Evolutionary conservation across 2,329 filamentous ascomycete species (phyloP), one percentile per base, ranked within the genome.

Genomic region (Phaeosphaeria sp.): DNA sequence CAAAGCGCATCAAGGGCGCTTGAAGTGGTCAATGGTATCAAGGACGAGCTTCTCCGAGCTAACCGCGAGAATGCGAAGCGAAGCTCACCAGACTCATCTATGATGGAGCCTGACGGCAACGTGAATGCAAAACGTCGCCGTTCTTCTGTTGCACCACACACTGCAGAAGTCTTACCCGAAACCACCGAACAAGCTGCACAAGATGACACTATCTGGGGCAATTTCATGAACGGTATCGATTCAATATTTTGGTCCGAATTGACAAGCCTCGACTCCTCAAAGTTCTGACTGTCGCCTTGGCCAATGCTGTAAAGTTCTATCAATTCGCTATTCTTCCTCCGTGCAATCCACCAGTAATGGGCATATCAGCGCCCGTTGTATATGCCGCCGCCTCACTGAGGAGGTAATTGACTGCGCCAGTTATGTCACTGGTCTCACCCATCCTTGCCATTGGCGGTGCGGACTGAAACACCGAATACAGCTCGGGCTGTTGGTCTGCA

Each of bases 361-460:
- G 13, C 3, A 57, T 46, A 54, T 57, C 55, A n/a, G 44, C 46
- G 9, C 50, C 55, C 10, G 55, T 57, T 18, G 46, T 57, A 23
- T 50, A 57, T 7, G 20, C 25, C 11, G 42, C 33, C 4, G 55
- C 55, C 27, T 52, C 50, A 27, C 55, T 57, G n/a, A 57, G 30
- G 13, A 57, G 46, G 22, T 50, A 57, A 18, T 50, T 20, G 18
- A 27, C 44, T 6, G 50, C 46, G 3, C 55, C 55, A 13, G 36
- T 49, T 27, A 57, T 22, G 27, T 57, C 55, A 5, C 33, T 39
- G 23, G 41, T 43, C 11, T 49, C n/a, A 3, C 55, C 55, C 17
- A 46, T 43, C 20, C 55, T 42, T 46, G 39, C 46, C 30, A 57
- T 18, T 18, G 55, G 55, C 23, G 55, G 55, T 30, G 55, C 50